Evolutionary conservation across 1,284 basidiomycete species (phyloP).

Genomic region (Pterulicium gracile): DNA sequence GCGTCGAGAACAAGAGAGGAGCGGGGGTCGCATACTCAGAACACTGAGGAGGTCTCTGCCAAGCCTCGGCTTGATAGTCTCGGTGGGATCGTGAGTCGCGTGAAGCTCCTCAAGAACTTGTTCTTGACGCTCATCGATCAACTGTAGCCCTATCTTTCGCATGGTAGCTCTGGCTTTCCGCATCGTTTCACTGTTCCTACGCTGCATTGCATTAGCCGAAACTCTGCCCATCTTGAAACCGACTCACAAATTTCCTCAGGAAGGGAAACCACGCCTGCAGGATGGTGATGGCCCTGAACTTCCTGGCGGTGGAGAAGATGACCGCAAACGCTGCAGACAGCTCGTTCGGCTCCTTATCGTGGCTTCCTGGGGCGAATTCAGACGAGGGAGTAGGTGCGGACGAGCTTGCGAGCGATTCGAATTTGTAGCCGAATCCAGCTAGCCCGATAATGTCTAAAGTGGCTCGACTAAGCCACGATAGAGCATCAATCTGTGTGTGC

Average conservation of each 20-base stretch:
- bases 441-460: conserved; percentile 67
- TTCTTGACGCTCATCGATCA: conserved; percentile 39
- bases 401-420: conserved; percentile 45
- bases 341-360: conserved; percentile 31
- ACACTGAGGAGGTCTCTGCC: conserved; percentile 41
- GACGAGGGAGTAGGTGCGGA: conserved; percentile 14
- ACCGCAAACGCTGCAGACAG: conserved; percentile 43
- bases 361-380: conserved; percentile 1
- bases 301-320: conserved; percentile 40
- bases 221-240: conserved; percentile 4
- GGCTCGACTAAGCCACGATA: conserved; percentile 49
- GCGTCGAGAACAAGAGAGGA: conserved; percentile 3
- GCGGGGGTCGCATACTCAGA: conserved; percentile 30
- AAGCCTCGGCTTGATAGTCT: too few relatives aligned
- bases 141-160: conserved; percentile 39
- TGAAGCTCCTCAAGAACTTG: conserved; percentile 12
- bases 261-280: conserved; percentile 54
- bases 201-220: conserved; percentile 15
- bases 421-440: conserved; percentile 61
- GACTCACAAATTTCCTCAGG: conserved; percentile 42
- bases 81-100: too few relatives aligned
- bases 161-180: conserved; percentile 34
- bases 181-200: conserved; percentile 30
- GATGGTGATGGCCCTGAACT: conserved; percentile 41
- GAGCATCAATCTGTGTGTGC: conserved; percentile 43